A percentile compares a stretch with the other conserved stretches of the same genome.
Conservation (phyloP, 2,329 filamentous ascomycete species). For the Pleoardoris graminearum region DNA sequence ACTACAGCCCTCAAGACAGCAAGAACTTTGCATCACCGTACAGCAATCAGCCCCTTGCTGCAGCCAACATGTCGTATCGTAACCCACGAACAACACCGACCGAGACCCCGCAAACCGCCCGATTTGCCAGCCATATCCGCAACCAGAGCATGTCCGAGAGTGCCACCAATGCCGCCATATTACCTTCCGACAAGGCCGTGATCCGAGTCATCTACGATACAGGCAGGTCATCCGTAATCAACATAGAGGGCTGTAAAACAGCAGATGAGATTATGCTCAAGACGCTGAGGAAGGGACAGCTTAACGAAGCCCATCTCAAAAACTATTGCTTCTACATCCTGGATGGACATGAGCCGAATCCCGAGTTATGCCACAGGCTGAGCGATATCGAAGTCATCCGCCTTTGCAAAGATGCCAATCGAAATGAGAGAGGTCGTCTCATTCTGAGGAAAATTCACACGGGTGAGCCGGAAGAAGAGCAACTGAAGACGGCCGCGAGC, state of each 20-base stretch:
- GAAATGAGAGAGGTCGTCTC: slow-evolving; percentile 84
- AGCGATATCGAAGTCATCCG: slow-evolving; percentile 87
- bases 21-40: slow-evolving; percentile 57
- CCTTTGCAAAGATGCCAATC: slow-evolving; percentile 82
- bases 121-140: slow-evolving; percentile 71
- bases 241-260: slow-evolving; percentile 87
- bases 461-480: slow-evolving; percentile 83
- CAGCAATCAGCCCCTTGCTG: slow-evolving; percentile 58
- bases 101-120: slow-evolving; percentile 64
- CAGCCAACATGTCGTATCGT: slow-evolving; percentile 50
- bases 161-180: slow-evolving; percentile 71
- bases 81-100: slow-evolving; percentile 57
- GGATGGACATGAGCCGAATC: slow-evolving; percentile 80
- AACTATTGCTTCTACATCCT: slow-evolving; percentile 98
- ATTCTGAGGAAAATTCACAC: slow-evolving; percentile 92
- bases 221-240: slow-evolving; percentile 89
- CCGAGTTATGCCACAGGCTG: slow-evolving; percentile 77
- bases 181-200: slow-evolving; percentile 83
- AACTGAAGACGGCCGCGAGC: slow-evolving; percentile 82
- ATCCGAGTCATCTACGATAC: slow-evolving; percentile 92
- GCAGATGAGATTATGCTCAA: slow-evolving; percentile 91
- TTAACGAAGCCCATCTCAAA: slow-evolving; percentile 87
- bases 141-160: slow-evolving; percentile 79
- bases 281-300: slow-evolving; percentile 82
- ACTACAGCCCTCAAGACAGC: slow-evolving; percentile 61